These are phyloP conservation scores for Aspergillus ochraceus DNA, from an alignment of 2,329 filamentous ascomycete species.

Conservation along the genomic window DNA sequence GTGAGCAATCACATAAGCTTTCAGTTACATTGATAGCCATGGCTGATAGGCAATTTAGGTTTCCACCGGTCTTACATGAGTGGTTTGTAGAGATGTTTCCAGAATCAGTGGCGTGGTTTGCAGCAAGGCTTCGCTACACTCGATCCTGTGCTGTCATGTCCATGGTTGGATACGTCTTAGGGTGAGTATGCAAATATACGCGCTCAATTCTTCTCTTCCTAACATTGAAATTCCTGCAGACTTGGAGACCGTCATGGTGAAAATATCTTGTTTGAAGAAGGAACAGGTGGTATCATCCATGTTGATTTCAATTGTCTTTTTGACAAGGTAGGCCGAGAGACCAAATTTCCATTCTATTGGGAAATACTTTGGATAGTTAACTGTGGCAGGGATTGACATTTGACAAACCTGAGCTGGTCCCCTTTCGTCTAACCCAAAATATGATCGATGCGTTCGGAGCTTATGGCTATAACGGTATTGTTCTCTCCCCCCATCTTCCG, in stretches of 20 bases:
- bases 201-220: background rate
- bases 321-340: conserved; percentile 63
- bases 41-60: conserved; percentile 47
- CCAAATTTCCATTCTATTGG: background rate
- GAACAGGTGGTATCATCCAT: conserved; percentile 90
- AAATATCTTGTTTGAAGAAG: conserved; percentile 93
- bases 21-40: background rate
- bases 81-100: conserved; percentile 98
- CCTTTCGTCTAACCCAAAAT: conserved; percentile 96
- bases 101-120: conserved; percentile 89
- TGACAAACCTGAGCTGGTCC: conserved; percentile 88
- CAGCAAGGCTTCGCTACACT: conserved; percentile 83
- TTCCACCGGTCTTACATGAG: conserved; percentile 80
- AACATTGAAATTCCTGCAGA: conserved; percentile 34
- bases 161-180: conserved; percentile 96
- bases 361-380: background rate
- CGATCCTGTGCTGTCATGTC: conserved; percentile 97
- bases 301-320: conserved; percentile 99
- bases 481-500: background rate
- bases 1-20: conserved; percentile 25
- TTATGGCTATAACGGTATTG: conserved; percentile 75
- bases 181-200: conserved; percentile 30
- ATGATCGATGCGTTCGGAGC: conserved; percentile 98
- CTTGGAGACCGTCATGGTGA: conserved; percentile 95
- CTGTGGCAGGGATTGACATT: conserved; percentile 72